Evolutionary conservation across 2,329 filamentous ascomycete species (phyloP), one percentile per base, ranked within the genome.

Genomic region (Nigrograna mackinnonii): DNA sequence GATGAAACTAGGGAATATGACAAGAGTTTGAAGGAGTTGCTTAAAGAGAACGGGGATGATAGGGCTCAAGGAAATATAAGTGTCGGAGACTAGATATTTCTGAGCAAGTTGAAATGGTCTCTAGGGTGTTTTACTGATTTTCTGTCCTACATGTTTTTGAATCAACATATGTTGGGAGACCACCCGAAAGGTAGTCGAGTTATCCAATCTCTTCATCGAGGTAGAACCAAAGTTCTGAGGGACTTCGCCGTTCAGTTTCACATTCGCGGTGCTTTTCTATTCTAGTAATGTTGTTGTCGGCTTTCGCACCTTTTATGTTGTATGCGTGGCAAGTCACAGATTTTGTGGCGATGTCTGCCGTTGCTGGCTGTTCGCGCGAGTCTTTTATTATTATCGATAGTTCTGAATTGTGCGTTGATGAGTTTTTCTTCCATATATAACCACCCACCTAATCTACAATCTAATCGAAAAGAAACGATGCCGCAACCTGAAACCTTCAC

Each of bases 31-130:
- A 80, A 82, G 54, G 81, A 87, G 50, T 81, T 85, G n/a, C 76
- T 91, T 21, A 79, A 84, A 41, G 82, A 72, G 43, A 66, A 88
- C 46, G 84, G 84, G 26, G 80, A 84, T 20, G 87, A 85, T 14
- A 89, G 85, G 85, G 89, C 89, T 22, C 87, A 89, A 62, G 89
- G 89, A 47, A 90, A 94, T 67, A 85, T 94, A 54, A 86, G 89
- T 41, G 75, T 94, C 24, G 89, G 89, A 44, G 89, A 92, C 69
- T 91, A 89, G 65, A 87, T 91, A 47, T 71, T 87, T 32, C 72
- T 90, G 45, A 86, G 48, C 40, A 36, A 38, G 39, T 38, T 91
- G 85, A 85, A 90, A 59, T 83, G 85, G 60, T 87, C 84, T 2
- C 86, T 85, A 5, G 60, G 85, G 85, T 19, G 86, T 89, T 44